Evolutionary conservation across 192 early-diverging fungal species (phyloP).

Genomic region (Diversispora epigaea): DNA sequence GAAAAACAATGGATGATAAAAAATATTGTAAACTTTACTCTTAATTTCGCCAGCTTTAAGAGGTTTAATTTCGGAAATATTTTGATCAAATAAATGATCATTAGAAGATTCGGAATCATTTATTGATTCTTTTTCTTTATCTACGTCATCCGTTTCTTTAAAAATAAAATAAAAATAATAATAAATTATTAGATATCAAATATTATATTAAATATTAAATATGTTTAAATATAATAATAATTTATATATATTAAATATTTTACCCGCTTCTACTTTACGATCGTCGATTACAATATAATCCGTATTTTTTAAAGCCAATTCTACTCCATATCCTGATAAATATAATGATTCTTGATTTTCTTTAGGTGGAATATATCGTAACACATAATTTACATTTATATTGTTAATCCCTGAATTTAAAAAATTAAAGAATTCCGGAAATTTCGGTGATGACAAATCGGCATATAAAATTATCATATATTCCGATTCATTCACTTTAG

Average conservation of each 20-base stretch:
- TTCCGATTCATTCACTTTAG: background rate
- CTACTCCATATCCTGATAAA: conserved; percentile 89
- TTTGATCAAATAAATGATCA: conserved; percentile 46
- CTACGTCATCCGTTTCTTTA: background rate
- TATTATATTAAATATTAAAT: background rate
- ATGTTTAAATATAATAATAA: too few relatives aligned
- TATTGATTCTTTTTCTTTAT: conserved; percentile 19
- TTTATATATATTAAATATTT: too few relatives aligned
- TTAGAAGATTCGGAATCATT: background rate
- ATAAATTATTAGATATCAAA: conserved; percentile 1
- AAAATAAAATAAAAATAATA: background rate
- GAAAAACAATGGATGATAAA: too few relatives aligned
- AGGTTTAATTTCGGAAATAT: conserved; percentile 49
- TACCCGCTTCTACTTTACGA: conserved; percentile 58
- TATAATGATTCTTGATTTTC: conserved; percentile 39
- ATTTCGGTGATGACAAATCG: conserved; percentile 59
- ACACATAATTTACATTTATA: conserved; percentile 56
- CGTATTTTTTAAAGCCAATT: conserved; percentile 91
- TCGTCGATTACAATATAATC: conserved; percentile 98
- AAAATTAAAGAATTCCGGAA: conserved; percentile 57
- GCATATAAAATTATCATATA: conserved; percentile 71
- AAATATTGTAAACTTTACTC: conserved; percentile 37
- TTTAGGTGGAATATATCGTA: conserved; percentile 58
- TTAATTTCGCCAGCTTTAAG: conserved; percentile 52
- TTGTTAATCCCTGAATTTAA: conserved; percentile 52